phyloP scores from a whole-genome alignment of 1,139 yeast species.

The Yamadazyma membranifaciens region DNA sequence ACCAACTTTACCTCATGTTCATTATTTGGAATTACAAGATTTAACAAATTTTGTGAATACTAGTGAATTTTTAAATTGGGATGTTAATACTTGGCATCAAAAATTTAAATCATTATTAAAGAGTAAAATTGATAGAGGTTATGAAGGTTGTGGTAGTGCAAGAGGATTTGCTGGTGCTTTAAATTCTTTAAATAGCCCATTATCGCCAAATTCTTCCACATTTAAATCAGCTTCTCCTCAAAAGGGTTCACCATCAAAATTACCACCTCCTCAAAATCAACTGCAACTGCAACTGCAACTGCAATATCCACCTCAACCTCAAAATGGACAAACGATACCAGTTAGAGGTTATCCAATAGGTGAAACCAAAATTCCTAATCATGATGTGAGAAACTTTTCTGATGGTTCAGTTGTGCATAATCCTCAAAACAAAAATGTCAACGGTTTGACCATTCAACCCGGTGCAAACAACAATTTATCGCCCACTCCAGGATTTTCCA shows the following conservation, averaged over 20 bases:
- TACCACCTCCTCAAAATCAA: no score
- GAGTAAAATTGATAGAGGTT: slow-evolving; percentile 67
- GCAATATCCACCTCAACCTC: background rate
- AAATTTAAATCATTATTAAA: slow-evolving; percentile 64
- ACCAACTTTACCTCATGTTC: slow-evolving; percentile 86
- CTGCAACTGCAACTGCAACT: background rate
- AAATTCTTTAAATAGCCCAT: slow-evolving; percentile 40
- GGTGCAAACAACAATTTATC: background rate
- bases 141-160: slow-evolving; percentile 77
- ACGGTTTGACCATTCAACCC: slow-evolving; percentile 15
- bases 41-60: slow-evolving; percentile 20
- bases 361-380: slow-evolving; percentile 1
- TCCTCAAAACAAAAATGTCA: slow-evolving; percentile 11
- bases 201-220: slow-evolving; percentile 9
- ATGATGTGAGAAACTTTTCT: slow-evolving; percentile 6
- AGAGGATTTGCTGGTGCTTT: slow-evolving; percentile 63
- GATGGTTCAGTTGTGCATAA: slow-evolving; percentile 8
- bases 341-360: slow-evolving; percentile 4
- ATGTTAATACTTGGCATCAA: slow-evolving; percentile 63
- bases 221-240: slow-evolving; percentile 8
- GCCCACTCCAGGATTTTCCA: slow-evolving; percentile 5
- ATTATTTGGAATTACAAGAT: slow-evolving; percentile 57
- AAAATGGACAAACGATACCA: background rate
- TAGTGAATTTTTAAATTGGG: slow-evolving; percentile 52
- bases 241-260: background rate